phyloP scores from a whole-genome alignment of 306 rosid genomes.

The Parietaria judaica region DNA sequence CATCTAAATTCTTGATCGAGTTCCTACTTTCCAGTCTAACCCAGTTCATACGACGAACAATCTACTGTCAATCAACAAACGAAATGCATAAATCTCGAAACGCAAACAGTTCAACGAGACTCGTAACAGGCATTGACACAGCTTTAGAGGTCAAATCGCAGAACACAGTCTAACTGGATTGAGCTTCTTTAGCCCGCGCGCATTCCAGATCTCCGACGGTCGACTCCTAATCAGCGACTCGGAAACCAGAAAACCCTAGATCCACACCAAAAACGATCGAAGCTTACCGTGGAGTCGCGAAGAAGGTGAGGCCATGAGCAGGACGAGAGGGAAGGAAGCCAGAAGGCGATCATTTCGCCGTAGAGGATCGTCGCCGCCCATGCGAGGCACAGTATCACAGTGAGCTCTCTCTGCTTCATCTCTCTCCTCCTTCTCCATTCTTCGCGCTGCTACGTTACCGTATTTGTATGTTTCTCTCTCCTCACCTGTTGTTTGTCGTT shows the following conservation, averaged over 20 bases:
- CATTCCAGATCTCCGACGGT: background rate
- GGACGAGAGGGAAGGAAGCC: slow-evolving; percentile 43
- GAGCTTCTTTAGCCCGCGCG: background rate
- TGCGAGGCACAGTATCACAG: slow-evolving; percentile 36
- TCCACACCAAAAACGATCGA: background rate
- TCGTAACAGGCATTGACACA: too few relatives aligned
- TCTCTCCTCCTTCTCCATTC: background rate
- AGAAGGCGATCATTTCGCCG: slow-evolving; percentile 60
- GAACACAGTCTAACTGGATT: background rate
- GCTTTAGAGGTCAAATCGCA: background rate
- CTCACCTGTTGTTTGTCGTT: background rate
- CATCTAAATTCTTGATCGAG: background rate
- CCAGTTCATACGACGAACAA: background rate
- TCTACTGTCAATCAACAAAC: too few relatives aligned
- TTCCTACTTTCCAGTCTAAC: background rate
- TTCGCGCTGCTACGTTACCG: background rate
- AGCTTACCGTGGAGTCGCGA: slow-evolving; percentile 30
- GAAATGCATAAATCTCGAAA: too few relatives aligned
- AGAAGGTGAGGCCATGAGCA: slow-evolving; percentile 70
- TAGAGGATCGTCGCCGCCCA: slow-evolving; percentile 64
- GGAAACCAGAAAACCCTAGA: background rate
- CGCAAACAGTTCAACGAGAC: too few relatives aligned
- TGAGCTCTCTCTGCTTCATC: slow-evolving; percentile 68
- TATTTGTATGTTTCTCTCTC: background rate
- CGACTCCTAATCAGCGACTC: background rate